A percentile compares a stretch with the other conserved stretches of the same genome.
Evolutionary conservation across 352 stramenopile species (phyloP).

Genomic region (Phytophthora hibernalis): DNA sequence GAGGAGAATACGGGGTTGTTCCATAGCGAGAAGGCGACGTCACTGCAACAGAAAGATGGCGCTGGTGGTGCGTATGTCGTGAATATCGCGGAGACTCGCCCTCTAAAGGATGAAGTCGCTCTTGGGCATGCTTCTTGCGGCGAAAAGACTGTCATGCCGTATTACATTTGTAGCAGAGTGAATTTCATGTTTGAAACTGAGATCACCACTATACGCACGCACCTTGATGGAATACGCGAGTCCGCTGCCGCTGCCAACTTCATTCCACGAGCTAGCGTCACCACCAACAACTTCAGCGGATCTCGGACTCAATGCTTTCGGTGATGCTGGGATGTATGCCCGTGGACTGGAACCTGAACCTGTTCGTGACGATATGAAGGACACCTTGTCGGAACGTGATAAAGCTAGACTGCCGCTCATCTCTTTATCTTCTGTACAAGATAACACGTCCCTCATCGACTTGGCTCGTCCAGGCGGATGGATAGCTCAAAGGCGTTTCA

Average conservation of each 20-base stretch:
- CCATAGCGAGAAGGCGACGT: constrained; percentile 18
- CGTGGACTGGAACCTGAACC: constrained; percentile 16
- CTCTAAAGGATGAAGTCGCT: constrained; percentile 54
- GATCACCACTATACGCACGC: neutral
- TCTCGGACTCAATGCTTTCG: constrained; percentile 19
- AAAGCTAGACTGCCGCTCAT: constrained; percentile 19
- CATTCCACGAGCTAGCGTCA: constrained; percentile 14
- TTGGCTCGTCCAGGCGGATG: constrained; percentile 8
- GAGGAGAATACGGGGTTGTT: constrained; percentile 15
- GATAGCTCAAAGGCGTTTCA: constrained; percentile 27
- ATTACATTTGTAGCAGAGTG: neutral
- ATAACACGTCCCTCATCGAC: neutral
- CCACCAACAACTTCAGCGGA: constrained; percentile 7
- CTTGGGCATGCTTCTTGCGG: constrained; percentile 57
- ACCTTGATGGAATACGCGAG: constrained; percentile 36
- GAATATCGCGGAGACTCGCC: constrained; percentile 24
- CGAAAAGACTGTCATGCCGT: constrained; percentile 44
- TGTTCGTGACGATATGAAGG: constrained; percentile 22
- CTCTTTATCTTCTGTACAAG: constrained; percentile 4
- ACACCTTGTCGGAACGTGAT: constrained; percentile 25
- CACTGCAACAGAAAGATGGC: constrained; percentile 24
- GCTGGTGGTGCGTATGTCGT: constrained; percentile 25
- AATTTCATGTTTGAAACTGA: neutral
- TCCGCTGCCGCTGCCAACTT: constrained; percentile 18
- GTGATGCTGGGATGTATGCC: constrained; percentile 7